These are phyloP conservation scores for Clavaria fumosa DNA, from an alignment of 768 basidiomycete genomes.

Conservation along the genomic window DNA sequence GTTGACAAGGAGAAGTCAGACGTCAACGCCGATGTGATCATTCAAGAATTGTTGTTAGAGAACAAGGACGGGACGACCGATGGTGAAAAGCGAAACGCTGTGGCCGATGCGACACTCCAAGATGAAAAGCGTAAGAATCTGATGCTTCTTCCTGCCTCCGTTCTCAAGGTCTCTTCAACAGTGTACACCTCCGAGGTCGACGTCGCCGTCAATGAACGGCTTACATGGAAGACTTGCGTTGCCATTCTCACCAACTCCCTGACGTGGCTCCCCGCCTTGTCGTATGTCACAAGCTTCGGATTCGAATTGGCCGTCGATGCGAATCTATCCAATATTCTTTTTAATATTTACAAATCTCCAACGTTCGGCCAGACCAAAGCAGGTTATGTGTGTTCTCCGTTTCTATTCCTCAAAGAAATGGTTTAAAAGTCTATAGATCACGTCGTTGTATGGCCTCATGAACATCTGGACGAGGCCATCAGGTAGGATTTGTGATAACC, in stretches of 20 bases:
- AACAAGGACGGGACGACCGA: background rate
- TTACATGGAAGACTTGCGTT: constrained; percentile 21
- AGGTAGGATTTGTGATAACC: constrained; percentile 16
- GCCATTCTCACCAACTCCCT: constrained; percentile 25
- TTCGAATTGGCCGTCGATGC: constrained; percentile 42
- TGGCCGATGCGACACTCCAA: background rate
- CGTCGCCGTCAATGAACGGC: constrained; percentile 28
- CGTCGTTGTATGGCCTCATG: constrained; percentile 27
- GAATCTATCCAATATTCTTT: constrained; percentile 32
- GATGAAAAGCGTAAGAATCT: constrained; percentile 1
- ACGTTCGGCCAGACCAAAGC: constrained; percentile 33
- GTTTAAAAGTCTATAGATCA: background rate
- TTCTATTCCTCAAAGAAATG: background rate
- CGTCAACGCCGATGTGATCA: constrained; percentile 12
- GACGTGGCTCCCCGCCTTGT: constrained; percentile 40
- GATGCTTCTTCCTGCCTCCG: background rate
- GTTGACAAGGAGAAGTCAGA: constrained; percentile 18
- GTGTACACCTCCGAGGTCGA: constrained; percentile 17
- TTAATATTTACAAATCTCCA: constrained; percentile 21
- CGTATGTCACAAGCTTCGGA: constrained; percentile 42
- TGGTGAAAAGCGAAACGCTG: background rate
- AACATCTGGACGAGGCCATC: constrained; percentile 36
- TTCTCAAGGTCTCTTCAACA: background rate
- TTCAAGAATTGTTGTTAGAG: too few species aligned
- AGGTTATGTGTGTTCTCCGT: constrained; percentile 23